Percentiles rank a stretch among this genome's conserved stretches.
Evolutionary conservation across 129 eudicot genomes (phyloP).

Genomic region (Pulicaria dysenterica): DNA sequence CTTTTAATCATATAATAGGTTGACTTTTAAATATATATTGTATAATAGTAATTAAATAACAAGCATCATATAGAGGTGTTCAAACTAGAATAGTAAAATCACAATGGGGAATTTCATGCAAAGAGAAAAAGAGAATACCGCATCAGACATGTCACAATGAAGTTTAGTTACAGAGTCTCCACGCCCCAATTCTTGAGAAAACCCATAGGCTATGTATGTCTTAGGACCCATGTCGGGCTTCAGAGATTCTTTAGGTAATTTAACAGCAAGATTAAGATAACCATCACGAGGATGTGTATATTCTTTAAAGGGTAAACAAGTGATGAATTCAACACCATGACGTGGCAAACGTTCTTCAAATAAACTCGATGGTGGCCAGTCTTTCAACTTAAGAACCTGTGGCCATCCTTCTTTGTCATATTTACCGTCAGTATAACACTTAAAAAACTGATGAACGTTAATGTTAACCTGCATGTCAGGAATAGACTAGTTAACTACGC

Average conservation of each 20-base stretch:
- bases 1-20: too few species aligned
- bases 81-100: slow-evolving; percentile 7
- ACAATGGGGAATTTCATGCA: slow-evolving; percentile 17
- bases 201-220: slow-evolving; percentile 79
- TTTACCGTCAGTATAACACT: slow-evolving; percentile 43
- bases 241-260: slow-evolving; percentile 41
- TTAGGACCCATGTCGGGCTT: slow-evolving; percentile 87
- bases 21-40: too few species aligned
- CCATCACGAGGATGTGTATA: slow-evolving; percentile 72
- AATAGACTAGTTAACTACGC: neutral
- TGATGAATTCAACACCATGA: slow-evolving; percentile 64
- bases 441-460: slow-evolving; percentile 57
- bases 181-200: slow-evolving; percentile 67
- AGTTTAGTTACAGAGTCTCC: slow-evolving; percentile 87
- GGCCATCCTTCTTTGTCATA: slow-evolving; percentile 51
- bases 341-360: slow-evolving; percentile 82
- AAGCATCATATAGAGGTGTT: neutral
- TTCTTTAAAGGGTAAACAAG: slow-evolving; percentile 66
- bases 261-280: slow-evolving; percentile 59
- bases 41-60: neutral
- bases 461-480: slow-evolving; percentile 55
- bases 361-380: slow-evolving; percentile 66
- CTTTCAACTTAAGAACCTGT: slow-evolving; percentile 62
- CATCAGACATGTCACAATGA: slow-evolving; percentile 75
- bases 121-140: slow-evolving; percentile 39